Evolutionary conservation across 768 basidiomycete genomes (phyloP).

Genomic region (Lactarius pseudohatsudake): DNA sequence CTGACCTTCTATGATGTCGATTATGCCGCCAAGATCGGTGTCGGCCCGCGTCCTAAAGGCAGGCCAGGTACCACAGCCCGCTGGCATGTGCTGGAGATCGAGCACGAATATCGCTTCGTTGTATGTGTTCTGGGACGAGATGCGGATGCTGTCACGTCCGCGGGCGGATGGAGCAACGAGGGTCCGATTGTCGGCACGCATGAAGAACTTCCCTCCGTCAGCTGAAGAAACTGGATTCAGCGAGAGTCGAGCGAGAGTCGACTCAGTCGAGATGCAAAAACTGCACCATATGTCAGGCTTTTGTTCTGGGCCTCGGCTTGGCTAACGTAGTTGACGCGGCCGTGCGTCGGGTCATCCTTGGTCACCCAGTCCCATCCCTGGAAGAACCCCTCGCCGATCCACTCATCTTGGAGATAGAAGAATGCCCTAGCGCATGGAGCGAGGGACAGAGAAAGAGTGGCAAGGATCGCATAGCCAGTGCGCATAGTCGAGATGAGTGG

Average conservation of each 20-base stretch:
- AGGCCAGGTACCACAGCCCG: conserved; percentile 60
- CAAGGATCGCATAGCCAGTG: conserved; percentile 33
- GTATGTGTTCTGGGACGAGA: conserved; percentile 47
- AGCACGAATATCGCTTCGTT: conserved; percentile 48
- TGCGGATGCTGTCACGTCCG: conserved; percentile 60
- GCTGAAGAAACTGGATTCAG: conserved; percentile 32
- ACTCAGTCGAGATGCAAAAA: too few species aligned
- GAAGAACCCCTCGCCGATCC: conserved; percentile 46
- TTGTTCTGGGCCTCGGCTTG: conserved; percentile 40
- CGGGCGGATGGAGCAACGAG: conserved; percentile 40
- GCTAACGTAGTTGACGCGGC: conserved; percentile 59
- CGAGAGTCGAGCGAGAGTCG: not conserved
- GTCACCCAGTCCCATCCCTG: conserved; percentile 50
- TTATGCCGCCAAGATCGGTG: conserved; percentile 44
- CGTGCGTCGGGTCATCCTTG: conserved; percentile 57
- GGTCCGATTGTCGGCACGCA: conserved; percentile 52
- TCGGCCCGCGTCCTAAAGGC: conserved; percentile 57
- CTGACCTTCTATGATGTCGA: conserved; percentile 61
- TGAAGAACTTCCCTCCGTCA: conserved; percentile 47
- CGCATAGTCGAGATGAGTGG: conserved; percentile 35
- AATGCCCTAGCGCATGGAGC: conserved; percentile 9
- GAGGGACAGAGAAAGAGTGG: conserved; percentile 12
- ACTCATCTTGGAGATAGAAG: conserved; percentile 22
- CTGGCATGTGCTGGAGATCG: conserved; percentile 58
- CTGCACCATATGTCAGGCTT: conserved; percentile 50